Percentiles rank a stretch among this genome's conserved stretches.
Evolutionary conservation across 257 asterid species (phyloP).

Genomic region (Solanum phureja): DNA sequence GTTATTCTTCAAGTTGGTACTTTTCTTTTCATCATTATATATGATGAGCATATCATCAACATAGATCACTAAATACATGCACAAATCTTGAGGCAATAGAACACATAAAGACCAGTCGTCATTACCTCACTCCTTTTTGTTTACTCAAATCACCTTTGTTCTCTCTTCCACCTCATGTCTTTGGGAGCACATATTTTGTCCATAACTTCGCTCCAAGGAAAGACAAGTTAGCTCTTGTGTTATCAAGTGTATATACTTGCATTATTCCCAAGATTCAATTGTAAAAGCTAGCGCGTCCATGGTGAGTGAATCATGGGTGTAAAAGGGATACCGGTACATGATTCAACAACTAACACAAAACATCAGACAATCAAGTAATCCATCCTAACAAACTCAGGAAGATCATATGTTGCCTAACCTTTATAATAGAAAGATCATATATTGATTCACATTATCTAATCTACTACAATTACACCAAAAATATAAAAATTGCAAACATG

Average conservation of each 20-base stretch:
- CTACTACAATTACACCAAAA: not conserved
- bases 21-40: not conserved
- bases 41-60: not conserved
- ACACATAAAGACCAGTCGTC: not conserved
- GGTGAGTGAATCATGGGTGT: not conserved
- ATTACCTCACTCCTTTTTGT: not conserved
- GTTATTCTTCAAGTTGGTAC: not conserved
- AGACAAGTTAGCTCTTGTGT: not conserved
- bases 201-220: not conserved
- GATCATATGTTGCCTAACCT: not conserved
- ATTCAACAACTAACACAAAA: not conserved
- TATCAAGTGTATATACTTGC: not conserved
- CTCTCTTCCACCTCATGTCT: not conserved
- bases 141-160: not conserved
- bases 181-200: not conserved
- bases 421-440: not conserved
- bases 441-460: not conserved
- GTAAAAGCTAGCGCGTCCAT: not conserved
- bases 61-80: not conserved
- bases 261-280: not conserved
- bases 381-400: not conserved
- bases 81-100: not conserved
- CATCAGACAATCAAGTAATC: not conserved
- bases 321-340: not conserved
- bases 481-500: not conserved